A percentile compares a stretch with the other conserved stretches of the same genome.
These are phyloP conservation scores for Sungouiozyma ichnusensis DNA, from an alignment of 805 yeast genomes.

Conservation along the genomic window DNA sequence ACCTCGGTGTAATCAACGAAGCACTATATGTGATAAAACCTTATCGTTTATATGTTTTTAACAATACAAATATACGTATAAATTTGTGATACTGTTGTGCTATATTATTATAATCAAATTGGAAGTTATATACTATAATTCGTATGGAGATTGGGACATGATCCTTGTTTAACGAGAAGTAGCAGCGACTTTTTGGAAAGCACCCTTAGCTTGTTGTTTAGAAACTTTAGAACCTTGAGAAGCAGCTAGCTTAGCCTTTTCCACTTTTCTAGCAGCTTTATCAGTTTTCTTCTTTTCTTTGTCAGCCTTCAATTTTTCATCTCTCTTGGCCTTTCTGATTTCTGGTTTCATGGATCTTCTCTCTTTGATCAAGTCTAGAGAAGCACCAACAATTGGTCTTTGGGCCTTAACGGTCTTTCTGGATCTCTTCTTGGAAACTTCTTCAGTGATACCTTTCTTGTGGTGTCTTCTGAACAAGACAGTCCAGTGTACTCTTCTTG, in stretches of 20 bases:
- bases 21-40: too few species aligned
- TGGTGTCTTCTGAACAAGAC: slow-evolving; percentile 99
- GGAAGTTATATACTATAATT: not conserved
- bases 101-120: not conserved
- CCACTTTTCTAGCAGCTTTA: slow-evolving; percentile 89
- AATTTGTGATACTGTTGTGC: not conserved
- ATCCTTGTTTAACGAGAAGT: slow-evolving; percentile 72
- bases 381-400: slow-evolving; percentile 99
- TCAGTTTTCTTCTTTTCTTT: slow-evolving; percentile 85
- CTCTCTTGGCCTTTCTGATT: slow-evolving; percentile 96
- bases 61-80: too few species aligned
- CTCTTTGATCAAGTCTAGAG: slow-evolving; percentile 95
- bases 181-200: slow-evolving; percentile 93
- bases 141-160: not conserved
- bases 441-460: slow-evolving; percentile 99
- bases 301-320: slow-evolving; percentile 71
- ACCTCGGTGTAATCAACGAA: too few species aligned
- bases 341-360: slow-evolving; percentile 94
- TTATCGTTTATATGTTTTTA: too few species aligned
- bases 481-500: slow-evolving; percentile 99
- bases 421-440: slow-evolving; percentile 90
- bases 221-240: slow-evolving; percentile 69
- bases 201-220: slow-evolving; percentile 96
- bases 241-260: slow-evolving; percentile 40
- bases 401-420: slow-evolving; percentile 97